These are phyloP conservation scores for Fomitopsis betulina DNA, from an alignment of 1,284 basidiomycete genomes.

Conservation along the genomic window DNA sequence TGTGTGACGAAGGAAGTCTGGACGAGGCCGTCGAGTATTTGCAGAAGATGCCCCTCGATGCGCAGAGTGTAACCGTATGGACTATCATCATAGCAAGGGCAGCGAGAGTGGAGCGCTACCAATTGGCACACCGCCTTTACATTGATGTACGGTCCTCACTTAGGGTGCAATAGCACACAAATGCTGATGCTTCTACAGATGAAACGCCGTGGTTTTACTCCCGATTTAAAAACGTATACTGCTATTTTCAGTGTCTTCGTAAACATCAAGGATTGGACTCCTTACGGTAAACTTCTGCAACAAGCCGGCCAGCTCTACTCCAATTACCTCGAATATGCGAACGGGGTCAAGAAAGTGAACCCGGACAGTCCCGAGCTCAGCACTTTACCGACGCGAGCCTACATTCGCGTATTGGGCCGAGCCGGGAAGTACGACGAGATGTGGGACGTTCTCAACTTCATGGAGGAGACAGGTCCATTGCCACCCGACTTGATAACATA, in stretches of 20 bases:
- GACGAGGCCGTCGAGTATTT: constrained; percentile 58
- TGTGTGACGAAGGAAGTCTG: constrained; percentile 47
- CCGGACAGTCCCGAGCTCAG: constrained; percentile 41
- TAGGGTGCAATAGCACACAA: not conserved
- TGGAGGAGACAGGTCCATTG: constrained; percentile 53
- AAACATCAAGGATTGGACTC: constrained; percentile 53
- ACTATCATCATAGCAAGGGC: constrained; percentile 65
- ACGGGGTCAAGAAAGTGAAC: constrained; percentile 42
- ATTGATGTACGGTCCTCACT: constrained; percentile 52
- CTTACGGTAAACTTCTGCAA: constrained; percentile 50
- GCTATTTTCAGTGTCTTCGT: constrained; percentile 61
- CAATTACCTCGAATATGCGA: constrained; percentile 44
- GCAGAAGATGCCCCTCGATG: constrained; percentile 59
- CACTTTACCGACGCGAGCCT: constrained; percentile 45
- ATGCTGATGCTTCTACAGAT: constrained; percentile 43
- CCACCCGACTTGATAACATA: constrained; percentile 54
- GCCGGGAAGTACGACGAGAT: constrained; percentile 54
- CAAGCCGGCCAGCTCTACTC: constrained; percentile 57
- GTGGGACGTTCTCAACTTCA: constrained; percentile 66
- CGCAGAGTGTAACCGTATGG: constrained; percentile 70
- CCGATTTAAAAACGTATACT: constrained; percentile 58
- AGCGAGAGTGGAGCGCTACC: constrained; percentile 49
- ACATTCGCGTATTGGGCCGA: constrained; percentile 60
- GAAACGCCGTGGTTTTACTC: constrained; percentile 72
- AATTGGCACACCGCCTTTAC: constrained; percentile 56